Percentiles rank a stretch among this genome's conserved stretches.
Evolutionary conservation across 371 early-diverging fungal genomes (phyloP).

Genomic region (Haplosporangium sp.): DNA sequence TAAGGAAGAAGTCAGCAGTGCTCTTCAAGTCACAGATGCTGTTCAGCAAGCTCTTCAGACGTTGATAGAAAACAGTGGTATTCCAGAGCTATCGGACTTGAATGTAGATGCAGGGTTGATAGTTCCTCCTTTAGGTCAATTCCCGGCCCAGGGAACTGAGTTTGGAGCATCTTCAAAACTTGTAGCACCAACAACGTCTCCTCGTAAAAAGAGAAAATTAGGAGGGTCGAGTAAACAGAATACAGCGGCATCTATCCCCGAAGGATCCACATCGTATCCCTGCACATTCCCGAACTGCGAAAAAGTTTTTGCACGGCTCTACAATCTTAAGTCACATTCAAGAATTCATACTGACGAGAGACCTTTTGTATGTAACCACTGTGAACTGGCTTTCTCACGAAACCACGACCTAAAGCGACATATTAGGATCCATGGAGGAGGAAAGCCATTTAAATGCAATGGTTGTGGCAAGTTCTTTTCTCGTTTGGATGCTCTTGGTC

Average conservation of each 20-base stretch:
- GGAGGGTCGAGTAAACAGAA: conserved; percentile 21
- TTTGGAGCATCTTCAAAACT: conserved; percentile 41
- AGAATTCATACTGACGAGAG: conserved; percentile 84
- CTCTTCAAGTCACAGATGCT: conserved; percentile 17
- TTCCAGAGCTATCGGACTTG: conserved; percentile 31
- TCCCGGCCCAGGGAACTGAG: conserved; percentile 53
- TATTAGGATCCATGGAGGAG: conserved; percentile 86
- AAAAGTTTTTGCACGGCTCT: conserved; percentile 80
- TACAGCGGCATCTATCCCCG: conserved; percentile 51
- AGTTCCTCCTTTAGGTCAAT: conserved; percentile 39
- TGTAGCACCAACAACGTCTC: conserved; percentile 1
- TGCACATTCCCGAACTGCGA: conserved; percentile 79
- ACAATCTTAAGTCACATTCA: conserved; percentile 85
- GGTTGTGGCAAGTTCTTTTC: conserved; percentile 87
- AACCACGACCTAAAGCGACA: conserved; percentile 92
- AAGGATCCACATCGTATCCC: conserved; percentile 56
- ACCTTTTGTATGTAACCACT: conserved; percentile 82
- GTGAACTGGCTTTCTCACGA: conserved; percentile 82
- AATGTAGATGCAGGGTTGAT: conserved; percentile 16
- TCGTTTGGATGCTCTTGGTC: conserved; percentile 58
- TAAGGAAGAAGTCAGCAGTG: conserved; percentile 20
- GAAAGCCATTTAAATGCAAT: conserved; percentile 84
- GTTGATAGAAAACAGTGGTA: conserved; percentile 33
- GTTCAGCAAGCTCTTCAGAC: conserved; percentile 44
- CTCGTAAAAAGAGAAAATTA: conserved; percentile 31